Evolutionary conservation across 768 basidiomycete genomes (phyloP).

Genomic region (Brasilioporus rufonigricans): DNA sequence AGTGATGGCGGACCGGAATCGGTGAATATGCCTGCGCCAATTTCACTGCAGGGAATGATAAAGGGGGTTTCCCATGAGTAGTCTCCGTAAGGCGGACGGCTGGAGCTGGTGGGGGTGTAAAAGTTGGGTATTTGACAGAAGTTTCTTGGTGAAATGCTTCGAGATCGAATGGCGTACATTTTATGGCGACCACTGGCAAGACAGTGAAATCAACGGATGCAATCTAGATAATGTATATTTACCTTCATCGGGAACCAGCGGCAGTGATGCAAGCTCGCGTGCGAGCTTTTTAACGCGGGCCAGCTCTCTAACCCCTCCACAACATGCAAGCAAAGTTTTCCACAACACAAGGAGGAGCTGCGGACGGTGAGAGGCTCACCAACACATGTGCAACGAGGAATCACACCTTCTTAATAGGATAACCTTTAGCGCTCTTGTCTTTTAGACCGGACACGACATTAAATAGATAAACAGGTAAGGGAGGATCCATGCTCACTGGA

Average conservation of each 20-base stretch:
- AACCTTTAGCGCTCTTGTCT: slow-evolving; percentile 92
- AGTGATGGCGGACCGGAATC: slow-evolving; percentile 91
- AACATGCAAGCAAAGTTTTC: slow-evolving; percentile 90
- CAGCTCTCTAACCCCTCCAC: slow-evolving; percentile 89
- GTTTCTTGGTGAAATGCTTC: slow-evolving; percentile 88
- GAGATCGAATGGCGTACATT: slow-evolving; percentile 89
- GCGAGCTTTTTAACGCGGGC: slow-evolving; percentile 79
- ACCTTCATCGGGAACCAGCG: slow-evolving; percentile 48
- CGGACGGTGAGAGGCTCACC: slow-evolving; percentile 5
- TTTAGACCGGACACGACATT: slow-evolving; percentile 85
- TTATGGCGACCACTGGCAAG: slow-evolving; percentile 60
- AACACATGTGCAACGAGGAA: neutral
- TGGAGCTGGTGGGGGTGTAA: slow-evolving; percentile 57
- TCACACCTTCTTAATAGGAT: slow-evolving; percentile 92
- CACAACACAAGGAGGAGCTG: slow-evolving; percentile 91
- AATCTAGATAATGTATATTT: slow-evolving; percentile 18
- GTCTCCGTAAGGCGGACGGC: slow-evolving; percentile 31
- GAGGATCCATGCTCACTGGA: slow-evolving; percentile 92
- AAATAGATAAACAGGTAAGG: slow-evolving; percentile 90
- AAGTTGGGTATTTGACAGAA: slow-evolving; percentile 94
- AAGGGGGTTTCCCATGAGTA: slow-evolving; percentile 30
- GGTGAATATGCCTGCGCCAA: slow-evolving; percentile 91
- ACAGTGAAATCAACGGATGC: slow-evolving; percentile 6
- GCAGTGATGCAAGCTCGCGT: slow-evolving; percentile 80
- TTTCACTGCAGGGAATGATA: slow-evolving; percentile 49